Conservation (phyloP, 257 asterid species). For the Haberlea rhodopensis region DNA sequence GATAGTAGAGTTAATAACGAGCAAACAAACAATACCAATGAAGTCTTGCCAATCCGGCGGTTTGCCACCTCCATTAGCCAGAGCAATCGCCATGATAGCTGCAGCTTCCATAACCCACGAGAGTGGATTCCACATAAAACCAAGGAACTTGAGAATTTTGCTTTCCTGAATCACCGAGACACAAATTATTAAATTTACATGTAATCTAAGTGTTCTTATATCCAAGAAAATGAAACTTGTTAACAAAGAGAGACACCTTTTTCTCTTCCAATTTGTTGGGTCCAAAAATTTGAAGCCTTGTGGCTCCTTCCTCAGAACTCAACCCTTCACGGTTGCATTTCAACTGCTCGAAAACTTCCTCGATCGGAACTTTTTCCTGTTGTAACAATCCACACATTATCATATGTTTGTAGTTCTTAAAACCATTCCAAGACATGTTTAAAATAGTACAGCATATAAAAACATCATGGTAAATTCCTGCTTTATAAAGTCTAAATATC, state of each 20-base stretch:
- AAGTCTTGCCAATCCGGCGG: constrained; percentile 98
- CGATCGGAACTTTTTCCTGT: constrained; percentile 90
- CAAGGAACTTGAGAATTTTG: constrained; percentile 84
- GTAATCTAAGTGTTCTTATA: background rate
- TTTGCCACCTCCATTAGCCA: constrained; percentile 86
- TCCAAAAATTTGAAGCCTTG: constrained; percentile 86
- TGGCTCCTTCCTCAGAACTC: constrained; percentile 67
- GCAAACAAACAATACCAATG: constrained; percentile 85
- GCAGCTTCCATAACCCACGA: constrained; percentile 99
- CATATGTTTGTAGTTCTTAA: background rate
- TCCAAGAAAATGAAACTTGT: background rate
- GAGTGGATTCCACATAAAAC: constrained; percentile 98
- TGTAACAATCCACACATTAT: constrained; percentile 21
- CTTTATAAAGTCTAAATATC: too few relatives aligned
- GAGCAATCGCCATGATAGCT: constrained; percentile 85
- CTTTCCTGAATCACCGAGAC: constrained; percentile 53
- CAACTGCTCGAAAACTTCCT: constrained; percentile 88
- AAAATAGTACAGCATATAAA: background rate
- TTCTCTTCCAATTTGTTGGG: constrained; percentile 97
- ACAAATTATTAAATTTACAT: background rate
- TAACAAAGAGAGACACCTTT: constrained; percentile 38
- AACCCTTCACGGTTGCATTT: constrained; percentile 85
- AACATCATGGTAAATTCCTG: background rate
- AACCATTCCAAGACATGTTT: background rate
- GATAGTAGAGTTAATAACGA: constrained; percentile 94